Conservation (phyloP, 495 filamentous ascomycete species). For the Penicillium coffeae region DNA sequence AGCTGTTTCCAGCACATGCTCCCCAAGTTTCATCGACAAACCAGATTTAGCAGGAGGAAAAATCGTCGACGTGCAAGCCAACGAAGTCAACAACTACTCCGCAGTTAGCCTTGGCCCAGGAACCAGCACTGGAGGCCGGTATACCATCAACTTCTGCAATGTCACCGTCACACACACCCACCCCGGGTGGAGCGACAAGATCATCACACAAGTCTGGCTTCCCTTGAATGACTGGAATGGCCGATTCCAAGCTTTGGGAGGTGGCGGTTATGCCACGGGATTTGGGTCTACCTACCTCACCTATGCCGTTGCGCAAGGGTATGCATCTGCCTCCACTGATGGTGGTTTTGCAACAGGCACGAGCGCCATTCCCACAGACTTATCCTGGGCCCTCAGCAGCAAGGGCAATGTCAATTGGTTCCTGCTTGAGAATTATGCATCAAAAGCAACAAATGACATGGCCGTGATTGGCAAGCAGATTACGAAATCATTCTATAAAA, state of each 20-base stretch:
- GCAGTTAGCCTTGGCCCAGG: too few species aligned
- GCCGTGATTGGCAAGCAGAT: conserved; percentile 17
- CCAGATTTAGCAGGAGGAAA: too few species aligned
- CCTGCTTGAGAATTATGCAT: conserved; percentile 35
- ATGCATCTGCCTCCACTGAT: conserved; percentile 36
- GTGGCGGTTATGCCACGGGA: conserved; percentile 39
- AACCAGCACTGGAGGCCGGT: too few species aligned
- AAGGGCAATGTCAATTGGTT: neutral
- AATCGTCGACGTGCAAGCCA: too few species aligned
- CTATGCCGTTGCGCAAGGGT: conserved; percentile 14
- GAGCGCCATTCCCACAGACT: too few species aligned
- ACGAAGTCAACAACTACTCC: too few species aligned
- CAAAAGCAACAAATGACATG: conserved; percentile 33
- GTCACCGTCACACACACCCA: conserved; percentile 30
- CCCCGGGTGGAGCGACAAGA: conserved; percentile 32
- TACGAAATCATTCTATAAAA: conserved; percentile 13
- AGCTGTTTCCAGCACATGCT: too few species aligned
- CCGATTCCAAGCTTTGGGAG: conserved; percentile 38
- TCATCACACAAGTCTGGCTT: conserved; percentile 35
- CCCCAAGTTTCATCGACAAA: too few species aligned
- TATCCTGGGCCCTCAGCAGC: neutral
- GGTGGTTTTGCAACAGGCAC: conserved; percentile 9
- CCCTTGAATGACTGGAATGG: conserved; percentile 40
- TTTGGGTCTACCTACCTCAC: conserved; percentile 4
- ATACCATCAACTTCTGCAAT: conserved; percentile 1